These are phyloP conservation scores for Colletotrichum plurivorum DNA, from an alignment of 2,329 filamentous ascomycete species.

Conservation along the genomic window DNA sequence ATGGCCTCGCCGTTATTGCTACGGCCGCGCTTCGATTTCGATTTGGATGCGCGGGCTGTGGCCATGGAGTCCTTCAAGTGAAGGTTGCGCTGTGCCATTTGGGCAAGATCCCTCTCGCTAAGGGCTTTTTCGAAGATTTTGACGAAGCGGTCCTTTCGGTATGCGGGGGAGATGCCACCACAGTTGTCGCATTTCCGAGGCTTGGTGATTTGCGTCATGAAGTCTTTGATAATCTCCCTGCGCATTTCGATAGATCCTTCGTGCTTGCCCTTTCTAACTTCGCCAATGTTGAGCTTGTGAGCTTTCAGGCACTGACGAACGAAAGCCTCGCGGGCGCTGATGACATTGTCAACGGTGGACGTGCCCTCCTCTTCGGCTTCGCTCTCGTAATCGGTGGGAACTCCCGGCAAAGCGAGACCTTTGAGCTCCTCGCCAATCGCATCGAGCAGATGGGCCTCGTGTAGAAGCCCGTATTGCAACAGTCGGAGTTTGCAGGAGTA, in stretches of 20 bases:
- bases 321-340: slow-evolving; percentile 72
- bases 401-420: slow-evolving; percentile 56
- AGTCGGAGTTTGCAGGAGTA: slow-evolving; percentile 89
- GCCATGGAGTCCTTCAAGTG: slow-evolving; percentile 80
- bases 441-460: slow-evolving; percentile 74
- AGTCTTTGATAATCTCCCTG: slow-evolving; percentile 82
- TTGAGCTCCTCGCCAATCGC: slow-evolving; percentile 62
- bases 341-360: slow-evolving; percentile 64
- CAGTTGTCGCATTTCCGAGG: slow-evolving; percentile 78
- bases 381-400: slow-evolving; percentile 62
- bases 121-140: slow-evolving; percentile 94
- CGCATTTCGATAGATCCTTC: slow-evolving; percentile 86
- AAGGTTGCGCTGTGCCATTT: slow-evolving; percentile 80
- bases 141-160: slow-evolving; percentile 89
- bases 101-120: slow-evolving; percentile 79
- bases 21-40: slow-evolving; percentile 47
- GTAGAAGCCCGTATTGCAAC: slow-evolving; percentile 85
- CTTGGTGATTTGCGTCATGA: slow-evolving; percentile 80
- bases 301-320: slow-evolving; percentile 80
- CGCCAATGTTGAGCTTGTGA: slow-evolving; percentile 64
- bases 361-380: slow-evolving; percentile 77
- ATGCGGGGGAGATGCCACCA: slow-evolving; percentile 81
- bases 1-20: slow-evolving; percentile 77
- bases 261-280: slow-evolving; percentile 77
- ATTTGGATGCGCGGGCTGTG: slow-evolving; percentile 42